A percentile compares a stretch with the other conserved stretches of the same genome.
phyloP scores from a whole-genome alignment of 2,329 filamentous ascomycete genomes.

The Aureobasidium sp. region DNA sequence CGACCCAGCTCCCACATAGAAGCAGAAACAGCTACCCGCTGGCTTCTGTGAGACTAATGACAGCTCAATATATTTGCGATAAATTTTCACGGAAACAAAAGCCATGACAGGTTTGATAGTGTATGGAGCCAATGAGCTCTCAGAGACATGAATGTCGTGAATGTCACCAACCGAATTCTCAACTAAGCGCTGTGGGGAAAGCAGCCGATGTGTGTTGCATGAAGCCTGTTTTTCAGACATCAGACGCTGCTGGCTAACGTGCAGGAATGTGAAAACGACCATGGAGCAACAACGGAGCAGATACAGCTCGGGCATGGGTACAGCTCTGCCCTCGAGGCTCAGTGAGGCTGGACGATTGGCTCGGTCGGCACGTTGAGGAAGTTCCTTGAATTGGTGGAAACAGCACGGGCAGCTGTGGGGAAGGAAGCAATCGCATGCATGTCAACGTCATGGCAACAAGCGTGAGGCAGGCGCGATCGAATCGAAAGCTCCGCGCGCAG shows the following conservation, averaged over 20 bases:
- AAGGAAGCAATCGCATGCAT: slow-evolving; percentile 6
- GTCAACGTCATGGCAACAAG: slow-evolving; percentile 3
- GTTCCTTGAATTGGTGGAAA: slow-evolving; percentile 7
- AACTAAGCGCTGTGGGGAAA: slow-evolving; percentile 11
- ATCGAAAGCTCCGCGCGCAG: slow-evolving; percentile 11
- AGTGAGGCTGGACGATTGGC: neutral
- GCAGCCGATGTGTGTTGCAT: slow-evolving; percentile 2
- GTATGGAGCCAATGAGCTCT: neutral
- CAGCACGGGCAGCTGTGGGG: slow-evolving; percentile 9
- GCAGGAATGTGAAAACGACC: neutral
- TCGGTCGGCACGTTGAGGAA: neutral
- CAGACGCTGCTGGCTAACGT: neutral
- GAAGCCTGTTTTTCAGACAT: slow-evolving; percentile 10
- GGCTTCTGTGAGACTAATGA: neutral
- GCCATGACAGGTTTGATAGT: slow-evolving; percentile 3
- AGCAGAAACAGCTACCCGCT: neutral
- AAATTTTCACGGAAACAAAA: neutral
- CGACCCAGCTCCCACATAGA: neutral
- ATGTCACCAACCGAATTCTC: neutral
- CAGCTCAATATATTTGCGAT: neutral
- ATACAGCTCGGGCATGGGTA: neutral
- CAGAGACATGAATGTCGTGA: neutral
- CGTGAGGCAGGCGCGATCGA: slow-evolving; percentile 7
- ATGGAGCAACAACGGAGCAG: neutral
- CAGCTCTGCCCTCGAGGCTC: neutral